These are phyloP conservation scores for Xylaria arbuscula DNA, from an alignment of 2,329 filamentous ascomycete species.

Conservation along the genomic window DNA sequence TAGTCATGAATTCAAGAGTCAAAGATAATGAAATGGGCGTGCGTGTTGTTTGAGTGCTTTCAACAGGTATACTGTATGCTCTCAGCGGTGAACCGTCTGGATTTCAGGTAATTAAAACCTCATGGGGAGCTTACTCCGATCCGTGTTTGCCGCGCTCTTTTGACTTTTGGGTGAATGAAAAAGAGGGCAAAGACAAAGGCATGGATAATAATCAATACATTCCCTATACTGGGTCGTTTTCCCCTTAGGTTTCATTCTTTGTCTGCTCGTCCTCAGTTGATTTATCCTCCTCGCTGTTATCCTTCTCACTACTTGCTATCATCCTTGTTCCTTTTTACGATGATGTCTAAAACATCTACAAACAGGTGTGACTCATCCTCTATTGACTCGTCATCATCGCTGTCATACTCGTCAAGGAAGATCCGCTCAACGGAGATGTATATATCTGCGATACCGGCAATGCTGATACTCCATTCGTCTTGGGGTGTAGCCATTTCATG, in stretches of 20 bases:
- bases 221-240: background rate
- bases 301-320: background rate
- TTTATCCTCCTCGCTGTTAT: background rate
- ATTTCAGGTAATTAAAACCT: no score
- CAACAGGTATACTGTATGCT: no score
- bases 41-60: no score
- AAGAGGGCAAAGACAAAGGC: background rate
- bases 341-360: conserved; percentile 23
- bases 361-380: conserved; percentile 4
- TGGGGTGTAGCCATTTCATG: conserved; percentile 7
- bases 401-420: conserved; percentile 11
- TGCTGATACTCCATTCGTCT: conserved; percentile 20
- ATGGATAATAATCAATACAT: background rate
- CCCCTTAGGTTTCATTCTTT: background rate
- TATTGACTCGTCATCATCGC: background rate
- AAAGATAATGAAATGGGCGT: no score
- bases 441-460: conserved; percentile 14
- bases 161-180: no score
- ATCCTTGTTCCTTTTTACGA: background rate
- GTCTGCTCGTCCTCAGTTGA: no score
- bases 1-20: no score
- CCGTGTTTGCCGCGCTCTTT: no score
- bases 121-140: no score
- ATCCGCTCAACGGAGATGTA: conserved; percentile 20
- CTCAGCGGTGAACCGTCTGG: no score